These are phyloP conservation scores for Cladophialophora immunda DNA, from an alignment of 2,329 filamentous ascomycete genomes.

Conservation along the genomic window DNA sequence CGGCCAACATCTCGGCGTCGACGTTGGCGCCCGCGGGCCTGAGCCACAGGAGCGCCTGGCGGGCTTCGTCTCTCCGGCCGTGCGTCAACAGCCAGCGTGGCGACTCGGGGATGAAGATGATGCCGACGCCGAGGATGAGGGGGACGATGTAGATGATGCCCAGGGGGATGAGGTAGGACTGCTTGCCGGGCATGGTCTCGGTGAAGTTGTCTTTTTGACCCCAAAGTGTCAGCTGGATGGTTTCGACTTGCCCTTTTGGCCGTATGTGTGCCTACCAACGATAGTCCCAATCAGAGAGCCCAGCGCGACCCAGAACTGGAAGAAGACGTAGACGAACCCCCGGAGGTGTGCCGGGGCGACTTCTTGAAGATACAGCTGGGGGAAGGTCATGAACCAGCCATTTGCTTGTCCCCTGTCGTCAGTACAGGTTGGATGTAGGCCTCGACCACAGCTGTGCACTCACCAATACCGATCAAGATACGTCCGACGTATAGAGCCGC, in stretches of 20 bases:
- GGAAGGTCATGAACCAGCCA: conserved; percentile 56
- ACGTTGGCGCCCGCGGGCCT: conserved; percentile 9
- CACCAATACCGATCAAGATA: conserved; percentile 50
- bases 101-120: conserved; percentile 45
- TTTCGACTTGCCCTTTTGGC: too few species aligned
- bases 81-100: conserved; percentile 66
- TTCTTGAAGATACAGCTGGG: conserved; percentile 59
- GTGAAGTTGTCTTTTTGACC: conserved; percentile 29
- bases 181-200: conserved; percentile 13
- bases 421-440: neutral
- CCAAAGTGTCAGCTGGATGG: neutral
- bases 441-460: neutral
- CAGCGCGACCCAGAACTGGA: conserved; percentile 44
- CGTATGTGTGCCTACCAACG: neutral
- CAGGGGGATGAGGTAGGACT: conserved; percentile 31
- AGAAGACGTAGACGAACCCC: conserved; percentile 58
- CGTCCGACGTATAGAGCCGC: conserved; percentile 57
- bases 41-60: conserved; percentile 51
- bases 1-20: conserved; percentile 11
- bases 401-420: conserved; percentile 44
- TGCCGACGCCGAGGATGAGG: conserved; percentile 9
- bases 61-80: conserved; percentile 61
- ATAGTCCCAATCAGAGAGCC: conserved; percentile 11
- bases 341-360: conserved; percentile 57
- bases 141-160: conserved; percentile 29